Evolutionary conservation across 2,329 filamentous ascomycete genomes (phyloP), one percentile per base, ranked within the genome.

Genomic region (Aspergillus transmontanensis): DNA sequence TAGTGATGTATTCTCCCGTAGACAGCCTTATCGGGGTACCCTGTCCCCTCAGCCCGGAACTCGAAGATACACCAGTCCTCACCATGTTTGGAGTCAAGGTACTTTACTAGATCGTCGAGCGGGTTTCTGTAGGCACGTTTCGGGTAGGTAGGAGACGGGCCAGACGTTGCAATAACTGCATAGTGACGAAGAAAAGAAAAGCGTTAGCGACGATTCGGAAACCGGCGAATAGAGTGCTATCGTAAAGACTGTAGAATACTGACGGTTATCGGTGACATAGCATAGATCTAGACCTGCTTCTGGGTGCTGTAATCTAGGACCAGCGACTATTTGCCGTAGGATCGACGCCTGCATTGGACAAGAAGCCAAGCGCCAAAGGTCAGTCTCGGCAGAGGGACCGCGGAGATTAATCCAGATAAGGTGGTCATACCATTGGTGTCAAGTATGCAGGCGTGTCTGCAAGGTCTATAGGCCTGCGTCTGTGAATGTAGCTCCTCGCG

Each of bases 61-160:
- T 99, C 95, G 93, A 94, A 99, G 72, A 99, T 97, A 3, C 90
- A 89, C 95, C 95, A 99, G 66, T 95, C 83, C 30, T 88, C 81
- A 32, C 86, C 90, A 79, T 99, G 95, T 72, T 93, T 92, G 51
- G 85, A 82, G 79, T 98, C 93, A 66, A 99, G 89, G 76, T 94
- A 99, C 67, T 87, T 86, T 64, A 98, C 92, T 26, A 99, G 87
- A 45, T 90, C 87, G 73, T 96, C 90, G 57, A 97, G 89, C 0
- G 94, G 94, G 75, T 97, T 99, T 73, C 95, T 92, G 80, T 98
- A 99, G 64, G 93, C 93, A 67, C 91, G 89, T 76, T 96, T 90
- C 0, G 95, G 94, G 74, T 96, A 97, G 21, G 92, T 93, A 66
- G 91, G 90, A 19, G 90, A 92, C 1, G 95, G 95, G 6, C 95